phyloP scores from a whole-genome alignment of 2,329 filamentous ascomycete genomes.

The Xylaria polymorpha region DNA sequence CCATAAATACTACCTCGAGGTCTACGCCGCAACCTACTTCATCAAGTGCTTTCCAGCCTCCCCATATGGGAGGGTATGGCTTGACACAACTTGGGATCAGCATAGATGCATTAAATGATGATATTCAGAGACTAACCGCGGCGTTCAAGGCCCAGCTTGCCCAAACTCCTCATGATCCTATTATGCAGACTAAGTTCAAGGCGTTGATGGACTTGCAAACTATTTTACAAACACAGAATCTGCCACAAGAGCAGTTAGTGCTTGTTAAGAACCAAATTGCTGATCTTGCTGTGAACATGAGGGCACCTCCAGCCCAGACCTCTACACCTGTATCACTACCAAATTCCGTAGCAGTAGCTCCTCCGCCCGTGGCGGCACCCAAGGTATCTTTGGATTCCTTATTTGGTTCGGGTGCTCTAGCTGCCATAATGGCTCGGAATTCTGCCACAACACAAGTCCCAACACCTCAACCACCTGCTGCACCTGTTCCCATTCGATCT shows the following conservation, averaged over 20 bases:
- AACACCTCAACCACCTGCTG: slow-evolving; percentile 58
- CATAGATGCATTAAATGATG: slow-evolving; percentile 81
- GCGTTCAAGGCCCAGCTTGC: slow-evolving; percentile 79
- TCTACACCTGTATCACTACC: slow-evolving; percentile 54
- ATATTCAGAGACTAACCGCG: slow-evolving; percentile 82
- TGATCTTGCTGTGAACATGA: slow-evolving; percentile 75
- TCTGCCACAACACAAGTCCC: slow-evolving; percentile 62
- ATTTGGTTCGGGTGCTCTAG: slow-evolving; percentile 69
- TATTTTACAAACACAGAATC: slow-evolving; percentile 79
- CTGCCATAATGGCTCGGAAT: slow-evolving; percentile 67
- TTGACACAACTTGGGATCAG: slow-evolving; percentile 63
- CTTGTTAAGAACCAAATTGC: slow-evolving; percentile 87
- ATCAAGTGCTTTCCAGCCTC: slow-evolving; percentile 57
- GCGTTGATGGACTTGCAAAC: slow-evolving; percentile 87
- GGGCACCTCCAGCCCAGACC: slow-evolving; percentile 59
- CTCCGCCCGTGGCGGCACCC: slow-evolving; percentile 50
- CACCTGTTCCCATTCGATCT: slow-evolving; percentile 58
- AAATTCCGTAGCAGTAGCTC: slow-evolving; percentile 53
- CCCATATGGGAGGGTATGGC: slow-evolving; percentile 55
- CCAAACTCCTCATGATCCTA: slow-evolving; percentile 78
- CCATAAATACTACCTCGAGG: slow-evolving; percentile 48
- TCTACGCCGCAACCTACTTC: slow-evolving; percentile 56
- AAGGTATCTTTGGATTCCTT: slow-evolving; percentile 68
- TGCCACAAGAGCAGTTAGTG: slow-evolving; percentile 84
- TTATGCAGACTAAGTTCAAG: slow-evolving; percentile 82